Base-by-base conservation (phyloP, 805 yeast species). In the Candida methanosorbosa region DNA sequence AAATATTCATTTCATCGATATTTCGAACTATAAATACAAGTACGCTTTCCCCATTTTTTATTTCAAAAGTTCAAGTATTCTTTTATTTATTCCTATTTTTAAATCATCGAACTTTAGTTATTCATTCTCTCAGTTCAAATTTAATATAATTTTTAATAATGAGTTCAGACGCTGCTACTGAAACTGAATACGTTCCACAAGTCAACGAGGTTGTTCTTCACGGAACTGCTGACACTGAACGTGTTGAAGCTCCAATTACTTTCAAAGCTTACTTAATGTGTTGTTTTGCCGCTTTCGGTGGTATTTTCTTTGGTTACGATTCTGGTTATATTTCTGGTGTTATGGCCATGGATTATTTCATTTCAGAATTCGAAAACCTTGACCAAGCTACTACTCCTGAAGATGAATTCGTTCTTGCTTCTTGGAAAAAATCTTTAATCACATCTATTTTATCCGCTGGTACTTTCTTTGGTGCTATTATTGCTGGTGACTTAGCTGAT, bases 371-470 rank as follows among this genome's bases (percentile, higher is more conserved):
- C 38, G 46, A 58, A 8, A 43, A 44, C 18, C 46, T 47, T 19
- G 44, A 37, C 17, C 28, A 45, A 27, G 38, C 43, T 16, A 44
- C 42, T 26, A 29, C 43, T 17, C 37, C 46, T 11, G 36, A 38
- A 21, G 47, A 33, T 12, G 36, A 28, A 3, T 50, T 36, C 29
- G 53, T 47, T 17, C 35, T 59, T 3, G 43, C 40, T 2, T 30
- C 64, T 3, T 59, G 53, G 49, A 45, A 55, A 37, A 55, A 55
- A 39, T 59, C 64, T 28, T 50, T 81, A 27, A 72, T 80, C 32
- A 80, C 82, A 13, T 80, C 85, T n/a, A 75, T 79, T 37, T 64
- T 81, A 37, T 77, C 85, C 14, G 66, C 77, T 37, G 88, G 88
- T 43, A 80, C 86, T 13, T 76, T 78, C 46, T 59, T 67, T 41